These are phyloP conservation scores for Volvox reticuliferus DNA, from an alignment of 139 green algal genomes.

Conservation along the genomic window DNA sequence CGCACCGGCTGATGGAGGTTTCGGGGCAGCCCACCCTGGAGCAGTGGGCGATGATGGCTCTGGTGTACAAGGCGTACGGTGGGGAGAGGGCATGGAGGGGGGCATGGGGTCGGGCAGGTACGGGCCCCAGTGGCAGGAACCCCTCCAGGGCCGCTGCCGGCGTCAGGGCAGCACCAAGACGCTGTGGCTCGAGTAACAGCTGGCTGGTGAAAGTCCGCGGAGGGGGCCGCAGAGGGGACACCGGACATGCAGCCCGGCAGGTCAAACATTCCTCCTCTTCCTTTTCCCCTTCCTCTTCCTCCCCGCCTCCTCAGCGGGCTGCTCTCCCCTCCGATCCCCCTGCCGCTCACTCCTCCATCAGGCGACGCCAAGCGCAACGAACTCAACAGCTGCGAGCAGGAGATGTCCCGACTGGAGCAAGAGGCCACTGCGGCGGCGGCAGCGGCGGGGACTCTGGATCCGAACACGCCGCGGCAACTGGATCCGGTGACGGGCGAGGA, in stretches of 20 bases:
- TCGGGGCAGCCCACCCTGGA: neutral
- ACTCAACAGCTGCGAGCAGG: conserved; percentile 39
- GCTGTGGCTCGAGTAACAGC: too few relatives aligned
- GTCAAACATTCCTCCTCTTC: neutral
- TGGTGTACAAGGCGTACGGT: conserved; percentile 42
- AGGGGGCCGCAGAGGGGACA: too few relatives aligned
- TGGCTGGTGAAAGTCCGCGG: too few relatives aligned
- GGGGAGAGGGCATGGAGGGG: neutral
- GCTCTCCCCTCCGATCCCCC: too few relatives aligned
- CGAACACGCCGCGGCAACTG: too few relatives aligned
- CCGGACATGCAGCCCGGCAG: too few relatives aligned
- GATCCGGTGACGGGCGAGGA: neutral
- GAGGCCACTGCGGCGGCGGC: conserved; percentile 1
- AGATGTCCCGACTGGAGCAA: conserved; percentile 34
- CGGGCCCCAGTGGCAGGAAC: neutral
- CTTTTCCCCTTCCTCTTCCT: neutral
- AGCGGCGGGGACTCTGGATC: neutral
- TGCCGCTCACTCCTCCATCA: neutral
- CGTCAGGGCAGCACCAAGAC: too few relatives aligned
- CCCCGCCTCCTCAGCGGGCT: neutral
- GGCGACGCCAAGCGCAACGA: conserved; percentile 25
- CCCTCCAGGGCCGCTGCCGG: too few relatives aligned
- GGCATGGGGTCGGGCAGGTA: neutral
- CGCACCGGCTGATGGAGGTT: conserved; percentile 41
- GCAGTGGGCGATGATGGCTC: conserved; percentile 31